These are phyloP conservation scores for Tuber brumale DNA, from an alignment of 495 filamentous ascomycete genomes.

Conservation along the genomic window DNA sequence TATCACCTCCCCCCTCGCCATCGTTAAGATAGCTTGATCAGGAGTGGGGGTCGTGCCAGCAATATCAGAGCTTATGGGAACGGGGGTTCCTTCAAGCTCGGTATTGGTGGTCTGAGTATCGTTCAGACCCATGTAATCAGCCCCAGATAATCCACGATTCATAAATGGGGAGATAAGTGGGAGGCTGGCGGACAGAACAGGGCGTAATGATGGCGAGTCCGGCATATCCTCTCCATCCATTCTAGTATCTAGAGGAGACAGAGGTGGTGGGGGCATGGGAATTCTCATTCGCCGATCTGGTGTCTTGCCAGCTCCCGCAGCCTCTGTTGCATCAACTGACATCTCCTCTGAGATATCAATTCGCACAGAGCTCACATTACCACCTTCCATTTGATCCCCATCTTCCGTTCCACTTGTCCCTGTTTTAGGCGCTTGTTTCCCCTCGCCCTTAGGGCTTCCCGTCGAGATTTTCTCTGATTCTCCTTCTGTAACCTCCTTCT, in stretches of 20 bases:
- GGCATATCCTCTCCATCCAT: constrained; percentile 15
- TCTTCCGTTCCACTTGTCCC: not conserved
- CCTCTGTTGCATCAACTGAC: constrained; percentile 15
- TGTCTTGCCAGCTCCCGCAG: not conserved
- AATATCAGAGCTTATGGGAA: not conserved
- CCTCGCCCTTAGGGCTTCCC: constrained; percentile 6
- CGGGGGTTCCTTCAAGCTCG: not conserved
- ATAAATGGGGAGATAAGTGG: constrained; percentile 40
- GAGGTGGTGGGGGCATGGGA: constrained; percentile 36
- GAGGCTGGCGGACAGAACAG: constrained; percentile 37
- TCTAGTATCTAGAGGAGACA: constrained; percentile 20
- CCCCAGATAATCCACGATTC: constrained; percentile 23
- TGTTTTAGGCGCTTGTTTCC: not conserved
- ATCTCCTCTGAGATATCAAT: constrained; percentile 21
- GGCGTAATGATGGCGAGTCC: constrained; percentile 38
- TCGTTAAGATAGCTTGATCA: not conserved
- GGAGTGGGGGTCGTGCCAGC: constrained; percentile 5
- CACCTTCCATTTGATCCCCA: not conserved
- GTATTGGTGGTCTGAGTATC: not conserved
- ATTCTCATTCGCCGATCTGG: constrained; percentile 13
- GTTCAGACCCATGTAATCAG: constrained; percentile 23
- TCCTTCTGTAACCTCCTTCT: constrained; percentile 14
- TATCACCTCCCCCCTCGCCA: constrained; percentile 8
- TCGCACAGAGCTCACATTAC: not conserved
- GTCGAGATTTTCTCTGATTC: constrained; percentile 10